Evolutionary conservation across 2,329 filamentous ascomycete species (phyloP), one percentile per base, ranked within the genome.

Genomic region (Tetracladium maxilliforme): DNA sequence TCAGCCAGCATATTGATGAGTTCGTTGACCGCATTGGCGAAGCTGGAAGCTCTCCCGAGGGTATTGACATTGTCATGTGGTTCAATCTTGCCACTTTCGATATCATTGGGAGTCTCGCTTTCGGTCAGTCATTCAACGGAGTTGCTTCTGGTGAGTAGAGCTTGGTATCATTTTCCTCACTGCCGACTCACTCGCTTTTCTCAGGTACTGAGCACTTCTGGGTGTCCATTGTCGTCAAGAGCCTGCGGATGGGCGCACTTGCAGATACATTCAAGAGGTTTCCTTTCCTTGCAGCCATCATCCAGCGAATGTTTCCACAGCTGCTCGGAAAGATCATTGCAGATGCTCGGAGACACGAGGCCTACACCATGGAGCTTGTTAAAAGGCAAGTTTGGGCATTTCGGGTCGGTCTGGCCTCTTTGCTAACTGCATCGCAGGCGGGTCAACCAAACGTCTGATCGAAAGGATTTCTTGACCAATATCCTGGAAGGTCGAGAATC

Each of bases 51-150:
- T n/a, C n/a, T n/a, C n/a, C n/a, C n/a, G 18, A 33, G 15, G 27
- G 18, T 7, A 10, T 25, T 5, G 19, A 29, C 16, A 15, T 29
- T 6, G 14, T 14, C 4, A 16, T 10, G 15, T 29, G 23, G 23
- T 16, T 10, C 26, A 47, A 51, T 26, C 49, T 46, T 30, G 38
- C 46, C 5, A 47, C 52, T 3, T 55, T 58, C 33, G 54, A 56
- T 36, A 45, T 56, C 19, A 49, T 55, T 23, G 55, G 54, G 12
- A 56, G 60, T 33, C 44, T 62, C 29, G 49, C 56, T 0, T 61
- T 61, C 34, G 57, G 55, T 6, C 48, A 57, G 27, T 48, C 53
- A 2, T 58, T 56, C 32, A 26, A 41, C n/a, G 40, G 40, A 20
- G 33, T 48, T 19, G 29, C n/a, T n/a, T n/a, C n/a, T n/a, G n/a